Conservation (phyloP, 1,284 basidiomycete genomes). For the Sporisorium reilianum region DNA sequence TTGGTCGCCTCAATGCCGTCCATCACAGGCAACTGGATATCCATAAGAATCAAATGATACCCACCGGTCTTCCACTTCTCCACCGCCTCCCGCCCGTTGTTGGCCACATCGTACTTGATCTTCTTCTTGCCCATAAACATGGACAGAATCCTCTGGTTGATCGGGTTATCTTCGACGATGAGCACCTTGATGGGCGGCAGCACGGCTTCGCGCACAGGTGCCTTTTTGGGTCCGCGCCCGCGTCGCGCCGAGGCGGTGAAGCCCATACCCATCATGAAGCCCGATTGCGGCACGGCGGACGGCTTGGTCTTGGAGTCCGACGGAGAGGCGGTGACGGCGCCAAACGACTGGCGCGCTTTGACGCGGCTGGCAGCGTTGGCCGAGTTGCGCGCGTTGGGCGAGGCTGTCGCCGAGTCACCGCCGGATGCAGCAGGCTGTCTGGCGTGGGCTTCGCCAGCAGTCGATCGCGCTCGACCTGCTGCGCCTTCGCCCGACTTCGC, state of each 20-base stretch:
- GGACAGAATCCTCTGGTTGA: conserved; percentile 95
- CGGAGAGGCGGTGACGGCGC: conserved; percentile 25
- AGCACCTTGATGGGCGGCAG: conserved; percentile 68
- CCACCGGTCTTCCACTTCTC: conserved; percentile 93
- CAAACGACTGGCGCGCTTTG: conserved; percentile 27
- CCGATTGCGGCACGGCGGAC: conserved; percentile 63
- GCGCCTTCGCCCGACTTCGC: conserved; percentile 5
- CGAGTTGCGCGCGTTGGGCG: conserved; percentile 20
- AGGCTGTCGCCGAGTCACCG: conserved; percentile 13
- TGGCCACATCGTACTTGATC: conserved; percentile 94
- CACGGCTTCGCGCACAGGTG: conserved; percentile 58
- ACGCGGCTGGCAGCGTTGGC: conserved; percentile 15
- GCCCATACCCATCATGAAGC: conserved; percentile 66
- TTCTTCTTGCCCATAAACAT: conserved; percentile 96
- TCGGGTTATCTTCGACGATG: conserved; percentile 83
- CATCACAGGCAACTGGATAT: conserved; percentile 99
- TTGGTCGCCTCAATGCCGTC: conserved; percentile 97
- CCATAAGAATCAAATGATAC: conserved; percentile 99
- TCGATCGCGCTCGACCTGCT: neutral
- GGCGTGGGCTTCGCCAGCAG: neutral
- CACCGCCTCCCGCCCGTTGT: conserved; percentile 94
- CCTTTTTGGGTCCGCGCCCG: conserved; percentile 53
- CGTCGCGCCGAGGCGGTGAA: conserved; percentile 50
- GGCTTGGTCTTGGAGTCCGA: conserved; percentile 46
- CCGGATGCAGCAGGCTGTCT: conserved; percentile 3